Evolutionary conservation across 805 yeast species (phyloP).

Genomic region (Metschnikowia corniflorae): DNA sequence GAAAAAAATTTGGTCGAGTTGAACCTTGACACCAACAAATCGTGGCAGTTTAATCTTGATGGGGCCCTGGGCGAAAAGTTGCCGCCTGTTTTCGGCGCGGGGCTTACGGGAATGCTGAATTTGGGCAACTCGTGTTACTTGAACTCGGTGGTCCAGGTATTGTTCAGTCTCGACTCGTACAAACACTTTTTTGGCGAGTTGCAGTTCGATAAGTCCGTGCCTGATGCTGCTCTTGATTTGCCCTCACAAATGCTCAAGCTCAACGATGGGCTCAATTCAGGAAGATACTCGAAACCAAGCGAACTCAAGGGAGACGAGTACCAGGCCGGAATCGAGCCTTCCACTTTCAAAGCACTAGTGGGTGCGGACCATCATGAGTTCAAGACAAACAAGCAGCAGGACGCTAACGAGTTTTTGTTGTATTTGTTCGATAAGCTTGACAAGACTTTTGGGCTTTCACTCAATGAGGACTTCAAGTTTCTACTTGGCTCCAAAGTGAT

Average conservation of each 20-base stretch:
- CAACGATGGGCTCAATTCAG: slow-evolving; percentile 74
- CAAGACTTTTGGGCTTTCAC: slow-evolving; percentile 36
- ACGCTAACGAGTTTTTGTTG: slow-evolving; percentile 84
- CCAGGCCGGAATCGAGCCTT: slow-evolving; percentile 76
- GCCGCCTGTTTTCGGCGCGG: slow-evolving; percentile 67
- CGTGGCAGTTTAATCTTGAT: slow-evolving; percentile 88
- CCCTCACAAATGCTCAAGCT: slow-evolving; percentile 75
- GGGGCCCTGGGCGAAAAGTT: slow-evolving; percentile 65
- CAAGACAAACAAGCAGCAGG: slow-evolving; percentile 86
- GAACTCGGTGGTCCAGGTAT: slow-evolving; percentile 72
- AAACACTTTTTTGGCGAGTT: slow-evolving; percentile 37
- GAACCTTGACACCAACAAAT: slow-evolving; percentile 87
- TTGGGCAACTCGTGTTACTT: slow-evolving; percentile 92
- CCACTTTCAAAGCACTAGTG: slow-evolving; percentile 67
- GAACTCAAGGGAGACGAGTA: slow-evolving; percentile 43
- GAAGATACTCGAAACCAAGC: slow-evolving; percentile 65
- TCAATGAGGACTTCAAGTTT: slow-evolving; percentile 62
- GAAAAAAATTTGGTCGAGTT: slow-evolving; percentile 87
- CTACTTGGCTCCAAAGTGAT: slow-evolving; percentile 60
- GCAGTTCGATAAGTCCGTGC: slow-evolving; percentile 25
- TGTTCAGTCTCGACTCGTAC: slow-evolving; percentile 47
- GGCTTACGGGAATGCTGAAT: slow-evolving; percentile 80
- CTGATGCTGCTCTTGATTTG: slow-evolving; percentile 61
- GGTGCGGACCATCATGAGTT: slow-evolving; percentile 83
- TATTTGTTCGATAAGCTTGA: slow-evolving; percentile 66